phyloP scores from a whole-genome alignment of 2,329 filamentous ascomycete species.

The Botrytis sinoallii region DNA sequence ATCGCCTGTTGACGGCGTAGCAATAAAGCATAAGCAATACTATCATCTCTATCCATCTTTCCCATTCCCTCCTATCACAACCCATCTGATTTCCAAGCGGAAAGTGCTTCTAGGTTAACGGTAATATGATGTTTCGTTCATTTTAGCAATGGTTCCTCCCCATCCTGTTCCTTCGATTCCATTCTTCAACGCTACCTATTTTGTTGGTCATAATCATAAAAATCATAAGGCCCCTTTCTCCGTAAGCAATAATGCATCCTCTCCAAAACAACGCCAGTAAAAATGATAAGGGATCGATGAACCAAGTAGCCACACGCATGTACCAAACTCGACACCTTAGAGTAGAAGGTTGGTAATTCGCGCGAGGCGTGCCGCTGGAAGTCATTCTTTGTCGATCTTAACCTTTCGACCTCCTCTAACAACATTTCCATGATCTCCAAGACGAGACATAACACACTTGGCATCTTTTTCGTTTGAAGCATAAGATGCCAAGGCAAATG shows the following conservation, averaged over 20 bases:
- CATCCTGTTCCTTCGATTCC: not conserved
- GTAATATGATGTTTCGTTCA: not conserved
- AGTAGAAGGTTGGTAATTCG: not conserved
- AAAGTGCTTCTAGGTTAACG: not conserved
- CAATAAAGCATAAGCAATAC: conserved; percentile 17
- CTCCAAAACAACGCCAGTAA: not conserved
- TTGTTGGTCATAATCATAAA: conserved; percentile 8
- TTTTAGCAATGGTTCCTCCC: not conserved
- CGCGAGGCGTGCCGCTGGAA: not conserved
- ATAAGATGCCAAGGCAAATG: conserved; percentile 85
- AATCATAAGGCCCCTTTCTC: not conserved
- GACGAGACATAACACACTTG: conserved; percentile 81
- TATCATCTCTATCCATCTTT: conserved; percentile 13
- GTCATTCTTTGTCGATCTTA: conserved; percentile 27
- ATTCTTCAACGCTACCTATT: not conserved
- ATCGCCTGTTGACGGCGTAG: conserved; percentile 11
- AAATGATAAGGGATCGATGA: not conserved
- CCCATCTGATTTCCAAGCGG: conserved; percentile 18
- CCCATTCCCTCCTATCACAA: conserved; percentile 1
- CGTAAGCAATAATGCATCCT: conserved; percentile 1
- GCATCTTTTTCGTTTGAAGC: conserved; percentile 72
- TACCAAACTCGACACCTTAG: not conserved
- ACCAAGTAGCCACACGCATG: not conserved
- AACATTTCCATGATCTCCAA: conserved; percentile 33
- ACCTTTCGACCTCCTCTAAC: conserved; percentile 38